phyloP scores from a whole-genome alignment of 805 yeast species.

The Wickerhamiella sorbophila region DNA sequence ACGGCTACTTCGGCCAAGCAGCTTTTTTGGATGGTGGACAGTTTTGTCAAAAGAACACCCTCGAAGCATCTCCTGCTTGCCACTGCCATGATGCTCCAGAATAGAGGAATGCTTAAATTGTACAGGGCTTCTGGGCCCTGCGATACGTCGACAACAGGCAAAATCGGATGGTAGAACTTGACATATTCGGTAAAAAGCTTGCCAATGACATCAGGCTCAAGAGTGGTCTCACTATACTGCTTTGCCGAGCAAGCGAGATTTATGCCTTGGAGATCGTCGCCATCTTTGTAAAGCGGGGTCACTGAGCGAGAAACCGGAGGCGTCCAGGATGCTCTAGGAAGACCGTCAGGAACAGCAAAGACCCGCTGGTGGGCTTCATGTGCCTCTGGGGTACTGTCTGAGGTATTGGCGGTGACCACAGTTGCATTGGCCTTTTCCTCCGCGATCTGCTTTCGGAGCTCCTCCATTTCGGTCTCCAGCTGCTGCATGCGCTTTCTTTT shows the following conservation, averaged over 20 bases:
- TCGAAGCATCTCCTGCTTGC: slow-evolving; percentile 51
- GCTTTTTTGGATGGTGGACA: slow-evolving; percentile 59
- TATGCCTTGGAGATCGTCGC: background rate
- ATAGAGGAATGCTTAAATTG: slow-evolving; percentile 68
- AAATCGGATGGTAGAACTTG: slow-evolving; percentile 61
- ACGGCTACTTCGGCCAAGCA: slow-evolving; percentile 78
- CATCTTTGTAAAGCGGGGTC: background rate
- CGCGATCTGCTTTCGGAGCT: slow-evolving; percentile 34
- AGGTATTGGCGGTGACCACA: background rate
- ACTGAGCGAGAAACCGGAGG: background rate
- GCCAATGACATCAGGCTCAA: slow-evolving; percentile 27
- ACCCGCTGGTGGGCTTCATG: background rate
- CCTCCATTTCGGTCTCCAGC: slow-evolving; percentile 64
- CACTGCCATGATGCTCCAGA: slow-evolving; percentile 86
- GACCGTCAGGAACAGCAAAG: background rate
- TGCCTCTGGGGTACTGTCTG: background rate
- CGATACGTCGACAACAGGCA: slow-evolving; percentile 74
- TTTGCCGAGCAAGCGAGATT: background rate
- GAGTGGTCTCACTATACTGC: background rate
- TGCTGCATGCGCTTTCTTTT: slow-evolving; percentile 41
- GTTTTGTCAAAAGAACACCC: slow-evolving; percentile 36
- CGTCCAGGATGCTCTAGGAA: background rate
- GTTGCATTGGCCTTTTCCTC: slow-evolving; percentile 1
- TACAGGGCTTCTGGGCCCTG: slow-evolving; percentile 75
- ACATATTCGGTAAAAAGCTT: slow-evolving; percentile 57